Evolutionary conservation across 768 basidiomycete genomes (phyloP), one percentile per base, ranked within the genome.

Genomic region (Clavulina sp.): DNA sequence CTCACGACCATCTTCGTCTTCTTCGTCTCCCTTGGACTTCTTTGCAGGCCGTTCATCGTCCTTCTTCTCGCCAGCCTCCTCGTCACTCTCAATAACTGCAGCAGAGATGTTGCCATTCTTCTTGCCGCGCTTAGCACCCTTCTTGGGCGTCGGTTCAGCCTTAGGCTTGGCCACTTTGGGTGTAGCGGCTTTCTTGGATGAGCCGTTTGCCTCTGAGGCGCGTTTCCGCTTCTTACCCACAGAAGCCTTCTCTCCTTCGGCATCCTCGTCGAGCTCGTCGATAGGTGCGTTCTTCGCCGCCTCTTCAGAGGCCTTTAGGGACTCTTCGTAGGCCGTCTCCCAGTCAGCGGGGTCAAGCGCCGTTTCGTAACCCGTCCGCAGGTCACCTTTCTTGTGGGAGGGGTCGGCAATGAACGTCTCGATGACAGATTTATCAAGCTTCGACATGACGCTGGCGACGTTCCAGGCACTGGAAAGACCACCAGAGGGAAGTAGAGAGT

Each of bases 401-500:
- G 81, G 79, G 61, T 82, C 82, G 57, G 68, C 72, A 67, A 96
- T 75, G 68, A 77, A 95, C 2, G 80, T 73, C 57, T 84, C 74
- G 66, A 97, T 93, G 66, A 87, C 85, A 64, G 83, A 76, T 4
- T 70, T 64, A 59, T 80, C 75, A 24, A 96, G 74, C 56, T 74
- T 74, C 21, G 79, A 84, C 49, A 96, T 78, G 64, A 95, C 92
- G 60, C 81, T 82, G 1, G 80, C 62, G 30, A 77, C 69, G 38
- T 85, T 71, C 92, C 92, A 96, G 19, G 86, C 75, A 67, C 92
- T 96, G 47, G 21, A 21, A 26, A 19, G 31, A n/a, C n/a, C n/a
- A 6, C 21, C 13, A 7, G 41, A 36, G 4, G n/a, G 43, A 4
- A 44, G n/a, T 2, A 30, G 46, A 4, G 9, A 55, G 41, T 9